phyloP scores from a whole-genome alignment of 805 yeast species.

The Tetrapisispora iriomotensis region DNA sequence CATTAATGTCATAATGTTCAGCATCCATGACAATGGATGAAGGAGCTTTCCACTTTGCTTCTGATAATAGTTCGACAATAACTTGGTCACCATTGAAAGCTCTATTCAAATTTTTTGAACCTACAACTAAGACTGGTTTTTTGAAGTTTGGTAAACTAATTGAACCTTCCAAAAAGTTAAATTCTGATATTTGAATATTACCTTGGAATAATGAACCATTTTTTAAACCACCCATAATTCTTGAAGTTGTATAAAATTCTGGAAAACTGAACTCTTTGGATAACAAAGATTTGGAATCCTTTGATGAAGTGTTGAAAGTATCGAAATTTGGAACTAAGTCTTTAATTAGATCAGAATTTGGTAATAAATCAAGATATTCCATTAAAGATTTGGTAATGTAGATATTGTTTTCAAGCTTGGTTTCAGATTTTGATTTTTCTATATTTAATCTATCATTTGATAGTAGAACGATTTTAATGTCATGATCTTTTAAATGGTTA shows the following conservation, averaged over 20 bases:
- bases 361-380: constrained; percentile 63
- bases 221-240: constrained; percentile 84
- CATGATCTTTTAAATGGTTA: constrained; percentile 42
- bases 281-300: constrained; percentile 12
- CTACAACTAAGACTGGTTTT: constrained; percentile 72
- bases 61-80: constrained; percentile 80
- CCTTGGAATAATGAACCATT: constrained; percentile 87
- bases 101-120: constrained; percentile 78
- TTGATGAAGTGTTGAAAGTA: constrained; percentile 20
- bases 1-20: constrained; percentile 48
- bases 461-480: constrained; percentile 45
- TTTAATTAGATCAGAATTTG: constrained; percentile 61
- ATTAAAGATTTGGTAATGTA: constrained; percentile 46
- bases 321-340: constrained; percentile 64
- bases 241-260: constrained; percentile 68
- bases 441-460: constrained; percentile 72
- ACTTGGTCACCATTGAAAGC: constrained; percentile 89
- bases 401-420: constrained; percentile 9
- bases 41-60: constrained; percentile 80
- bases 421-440: constrained; percentile 44
- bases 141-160: constrained; percentile 63
- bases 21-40: constrained; percentile 74
- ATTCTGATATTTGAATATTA: constrained; percentile 64
- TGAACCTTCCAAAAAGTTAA: constrained; percentile 81
- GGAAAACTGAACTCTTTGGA: constrained; percentile 53